Conservation (phyloP, 495 filamentous ascomycete genomes). For the Penicillium longicatenatum region DNA sequence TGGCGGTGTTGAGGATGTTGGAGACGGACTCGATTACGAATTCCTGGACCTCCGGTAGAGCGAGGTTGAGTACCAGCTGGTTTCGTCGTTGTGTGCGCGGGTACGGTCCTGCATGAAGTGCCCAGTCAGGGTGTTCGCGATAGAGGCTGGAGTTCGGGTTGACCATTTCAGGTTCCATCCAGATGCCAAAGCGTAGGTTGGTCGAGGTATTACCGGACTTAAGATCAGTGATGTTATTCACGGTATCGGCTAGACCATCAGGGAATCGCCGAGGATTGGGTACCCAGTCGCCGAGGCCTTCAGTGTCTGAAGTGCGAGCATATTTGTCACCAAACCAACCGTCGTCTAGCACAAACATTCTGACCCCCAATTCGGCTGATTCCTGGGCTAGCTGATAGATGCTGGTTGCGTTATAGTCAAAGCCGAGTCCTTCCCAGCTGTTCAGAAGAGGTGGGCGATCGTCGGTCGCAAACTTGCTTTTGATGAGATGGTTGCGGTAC, state of each 20-base stretch:
- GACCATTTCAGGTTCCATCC: slow-evolving; percentile 63
- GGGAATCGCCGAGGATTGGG: slow-evolving; percentile 56
- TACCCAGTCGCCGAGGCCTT: slow-evolving; percentile 57
- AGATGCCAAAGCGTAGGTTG: slow-evolving; percentile 54
- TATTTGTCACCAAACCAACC: slow-evolving; percentile 60
- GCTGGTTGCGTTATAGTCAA: slow-evolving; percentile 48
- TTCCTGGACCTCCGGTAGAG: slow-evolving; percentile 54
- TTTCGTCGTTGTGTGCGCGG: slow-evolving; percentile 51
- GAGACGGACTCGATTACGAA: slow-evolving; percentile 53
- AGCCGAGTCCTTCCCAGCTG: slow-evolving; percentile 59
- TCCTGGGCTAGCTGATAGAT: slow-evolving; percentile 51
- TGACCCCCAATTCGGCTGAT: slow-evolving; percentile 51
- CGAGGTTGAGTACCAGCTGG: slow-evolving; percentile 56
- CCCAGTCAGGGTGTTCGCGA: slow-evolving; percentile 56
- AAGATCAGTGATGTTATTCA: slow-evolving; percentile 45
- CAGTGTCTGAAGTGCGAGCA: slow-evolving; percentile 48
- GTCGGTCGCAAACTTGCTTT: slow-evolving; percentile 49
- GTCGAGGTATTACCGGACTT: slow-evolving; percentile 41
- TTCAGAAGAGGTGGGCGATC: slow-evolving; percentile 55
- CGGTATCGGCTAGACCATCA: slow-evolving; percentile 46
- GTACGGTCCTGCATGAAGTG: slow-evolving; percentile 51
- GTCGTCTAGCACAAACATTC: slow-evolving; percentile 58
- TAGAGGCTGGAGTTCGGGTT: slow-evolving; percentile 57
- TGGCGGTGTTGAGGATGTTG: slow-evolving; percentile 45
- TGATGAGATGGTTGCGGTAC: slow-evolving; percentile 57